Percentiles rank a stretch among this genome's conserved stretches.
Conservation (phyloP, 2,329 filamentous ascomycete genomes). For the Botrytis galanthina region DNA sequence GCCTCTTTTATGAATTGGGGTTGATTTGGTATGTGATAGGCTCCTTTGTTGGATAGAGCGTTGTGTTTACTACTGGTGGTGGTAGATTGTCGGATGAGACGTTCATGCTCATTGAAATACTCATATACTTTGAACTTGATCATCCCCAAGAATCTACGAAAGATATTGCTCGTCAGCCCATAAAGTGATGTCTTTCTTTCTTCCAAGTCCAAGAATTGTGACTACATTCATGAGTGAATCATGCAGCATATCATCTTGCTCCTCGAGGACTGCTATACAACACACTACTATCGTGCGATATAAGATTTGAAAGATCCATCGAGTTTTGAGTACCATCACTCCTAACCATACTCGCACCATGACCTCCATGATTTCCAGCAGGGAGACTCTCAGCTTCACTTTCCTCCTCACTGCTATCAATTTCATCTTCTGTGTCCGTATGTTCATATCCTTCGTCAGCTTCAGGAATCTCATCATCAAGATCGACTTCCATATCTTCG, state of each 20-base stretch:
- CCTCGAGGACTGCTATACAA: conserved; percentile 34
- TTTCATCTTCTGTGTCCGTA: conserved; percentile 69
- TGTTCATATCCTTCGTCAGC: conserved; percentile 66
- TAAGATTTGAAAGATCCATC: conserved; percentile 35
- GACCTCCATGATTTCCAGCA: conserved; percentile 20
- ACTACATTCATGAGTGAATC: background rate
- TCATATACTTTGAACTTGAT: conserved; percentile 85
- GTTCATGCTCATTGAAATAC: conserved; percentile 61
- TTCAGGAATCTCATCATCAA: conserved; percentile 67
- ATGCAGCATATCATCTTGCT: background rate
- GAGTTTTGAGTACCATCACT: conserved; percentile 40
- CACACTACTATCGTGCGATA: conserved; percentile 34
- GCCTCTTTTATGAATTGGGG: background rate
- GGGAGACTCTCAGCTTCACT: conserved; percentile 41
- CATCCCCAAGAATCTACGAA: conserved; percentile 78
- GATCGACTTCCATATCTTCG: conserved; percentile 57
- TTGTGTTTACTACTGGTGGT: conserved; percentile 16
- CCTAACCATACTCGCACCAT: conserved; percentile 36
- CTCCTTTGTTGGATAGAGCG: background rate
- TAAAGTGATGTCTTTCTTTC: background rate
- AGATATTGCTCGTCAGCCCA: conserved; percentile 67
- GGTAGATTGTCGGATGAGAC: conserved; percentile 31
- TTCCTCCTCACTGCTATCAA: conserved; percentile 48
- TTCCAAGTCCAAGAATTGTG: background rate
- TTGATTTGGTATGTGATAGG: background rate